Evolutionary conservation across 805 yeast species (phyloP), one percentile per base, ranked within the genome.

Genomic region (Nakazawaea peltata): DNA sequence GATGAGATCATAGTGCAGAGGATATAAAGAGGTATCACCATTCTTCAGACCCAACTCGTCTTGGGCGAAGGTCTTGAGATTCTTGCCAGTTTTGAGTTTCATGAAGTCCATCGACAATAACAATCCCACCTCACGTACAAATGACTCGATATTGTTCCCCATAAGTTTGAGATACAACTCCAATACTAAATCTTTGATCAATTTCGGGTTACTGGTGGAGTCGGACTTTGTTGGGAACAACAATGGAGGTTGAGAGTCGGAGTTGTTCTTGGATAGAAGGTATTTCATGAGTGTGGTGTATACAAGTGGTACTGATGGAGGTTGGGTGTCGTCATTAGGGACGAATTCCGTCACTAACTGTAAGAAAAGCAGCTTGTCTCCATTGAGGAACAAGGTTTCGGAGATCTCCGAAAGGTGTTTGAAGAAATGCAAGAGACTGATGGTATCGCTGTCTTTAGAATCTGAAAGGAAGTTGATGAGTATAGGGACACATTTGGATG

Each of bases 21-120:
- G 40, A 19, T 36, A 36, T 10, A 36, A 11, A 11, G 30, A 23
- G 9, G 31, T 30, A 18, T 14, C 16, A 5, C 22, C 11, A 13
- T 22, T 32, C 11, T 10, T 19, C 8, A 18, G 15, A 16, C 4
- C 12, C 7, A 28, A 7, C 4, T 36, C 34, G n/a, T 31, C 34
- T 13, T 30, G 34, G 13, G 29, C 40, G 22, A 32, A 31, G 9
- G 18, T 15, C 11, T 30, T 15, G 10, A 28, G 10, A 3, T 5
- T 8, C 5, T 36, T 19, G 4, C 36, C 33, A 15, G 26, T 23
- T 24, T 36, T 36, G 14, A 17, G n/a, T 11, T 28, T 32, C 4
- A 36, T 29, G 16, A 36, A 36, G 24, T 32, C 36, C 40, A 36
- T 36, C 26, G 36, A 23, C 10, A 36, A 11, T n/a, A 36, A 19